phyloP scores from a whole-genome alignment of 129 eudicot genomes.

The Silybum marianum region DNA sequence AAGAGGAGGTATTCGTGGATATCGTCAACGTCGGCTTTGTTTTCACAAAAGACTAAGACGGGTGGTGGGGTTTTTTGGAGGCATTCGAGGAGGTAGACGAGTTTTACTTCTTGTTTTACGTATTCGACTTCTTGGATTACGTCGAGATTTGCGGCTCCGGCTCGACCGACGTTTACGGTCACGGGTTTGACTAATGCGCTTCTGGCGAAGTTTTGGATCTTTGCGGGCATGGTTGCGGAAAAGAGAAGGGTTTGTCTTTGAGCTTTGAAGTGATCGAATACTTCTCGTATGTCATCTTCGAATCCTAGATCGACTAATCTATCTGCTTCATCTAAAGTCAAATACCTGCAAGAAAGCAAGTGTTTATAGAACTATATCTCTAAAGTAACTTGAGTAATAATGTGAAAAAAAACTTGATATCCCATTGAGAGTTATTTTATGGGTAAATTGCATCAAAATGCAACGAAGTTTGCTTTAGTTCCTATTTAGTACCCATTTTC shows the following conservation, averaged over 20 bases:
- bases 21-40: slow-evolving; percentile 77
- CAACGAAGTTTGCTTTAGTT: neutral
- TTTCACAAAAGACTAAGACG: slow-evolving; percentile 73
- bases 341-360: slow-evolving; percentile 46
- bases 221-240: slow-evolving; percentile 88
- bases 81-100: slow-evolving; percentile 83
- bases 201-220: slow-evolving; percentile 76
- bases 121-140: slow-evolving; percentile 92
- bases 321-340: slow-evolving; percentile 87
- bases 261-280: slow-evolving; percentile 79
- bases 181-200: slow-evolving; percentile 79
- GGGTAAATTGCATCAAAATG: neutral
- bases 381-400: slow-evolving; percentile 1
- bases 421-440: neutral
- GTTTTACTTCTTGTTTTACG: slow-evolving; percentile 81
- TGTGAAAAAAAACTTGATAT: slow-evolving; percentile 9
- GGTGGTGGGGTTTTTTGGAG: slow-evolving; percentile 85
- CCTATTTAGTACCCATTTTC: neutral
- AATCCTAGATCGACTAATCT: slow-evolving; percentile 84
- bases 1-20: slow-evolving; percentile 74
- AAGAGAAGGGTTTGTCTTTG: slow-evolving; percentile 80
- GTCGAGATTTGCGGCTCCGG: slow-evolving; percentile 91
- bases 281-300: slow-evolving; percentile 85
- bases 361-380: neutral
- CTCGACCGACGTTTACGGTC: slow-evolving; percentile 82